phyloP scores from a whole-genome alignment of 225 moss, liverwort and hornwort genomes.

The Sphagnum tenellum region DNA sequence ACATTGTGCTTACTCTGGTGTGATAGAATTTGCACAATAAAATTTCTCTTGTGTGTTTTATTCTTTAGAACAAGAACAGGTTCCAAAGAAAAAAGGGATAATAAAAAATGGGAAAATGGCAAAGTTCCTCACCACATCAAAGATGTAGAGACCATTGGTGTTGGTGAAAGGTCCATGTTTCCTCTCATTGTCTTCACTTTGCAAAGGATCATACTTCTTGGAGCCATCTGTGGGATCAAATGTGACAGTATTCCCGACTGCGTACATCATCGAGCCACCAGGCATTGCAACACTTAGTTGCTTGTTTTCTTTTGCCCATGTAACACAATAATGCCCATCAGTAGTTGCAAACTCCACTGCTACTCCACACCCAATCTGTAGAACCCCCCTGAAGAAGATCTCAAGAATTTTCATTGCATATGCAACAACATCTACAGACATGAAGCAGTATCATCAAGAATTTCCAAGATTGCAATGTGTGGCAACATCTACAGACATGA shows the following conservation, averaged over 20 bases:
- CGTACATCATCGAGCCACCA: constrained; percentile 50
- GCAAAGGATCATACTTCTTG: constrained; percentile 58
- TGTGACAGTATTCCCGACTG: constrained; percentile 42
- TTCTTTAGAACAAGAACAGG: too few relatives aligned
- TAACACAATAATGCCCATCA: constrained; percentile 69
- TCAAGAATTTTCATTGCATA: background rate
- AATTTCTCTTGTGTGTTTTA: too few relatives aligned
- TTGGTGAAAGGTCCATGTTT: constrained; percentile 53
- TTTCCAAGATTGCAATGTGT: too few relatives aligned
- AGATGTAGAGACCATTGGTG: constrained; percentile 73
- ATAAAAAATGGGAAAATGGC: background rate
- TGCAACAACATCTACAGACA: too few relatives aligned
- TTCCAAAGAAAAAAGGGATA: background rate
- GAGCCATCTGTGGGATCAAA: constrained; percentile 66
- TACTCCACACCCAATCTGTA: constrained; percentile 46
- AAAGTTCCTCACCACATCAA: constrained; percentile 57
- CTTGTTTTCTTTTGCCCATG: constrained; percentile 60
- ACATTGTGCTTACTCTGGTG: too few relatives aligned
- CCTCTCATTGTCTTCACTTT: constrained; percentile 32
- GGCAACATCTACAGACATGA: too few relatives aligned
- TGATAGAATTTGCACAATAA: too few relatives aligned
- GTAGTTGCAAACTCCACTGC: constrained; percentile 69
- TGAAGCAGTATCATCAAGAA: too few relatives aligned
- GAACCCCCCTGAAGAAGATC: background rate
- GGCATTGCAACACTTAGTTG: constrained; percentile 77